Evolutionary conservation across 768 basidiomycete species (phyloP), one percentile per base, ranked within the genome.

Genomic region (Heimioporus sp.): DNA sequence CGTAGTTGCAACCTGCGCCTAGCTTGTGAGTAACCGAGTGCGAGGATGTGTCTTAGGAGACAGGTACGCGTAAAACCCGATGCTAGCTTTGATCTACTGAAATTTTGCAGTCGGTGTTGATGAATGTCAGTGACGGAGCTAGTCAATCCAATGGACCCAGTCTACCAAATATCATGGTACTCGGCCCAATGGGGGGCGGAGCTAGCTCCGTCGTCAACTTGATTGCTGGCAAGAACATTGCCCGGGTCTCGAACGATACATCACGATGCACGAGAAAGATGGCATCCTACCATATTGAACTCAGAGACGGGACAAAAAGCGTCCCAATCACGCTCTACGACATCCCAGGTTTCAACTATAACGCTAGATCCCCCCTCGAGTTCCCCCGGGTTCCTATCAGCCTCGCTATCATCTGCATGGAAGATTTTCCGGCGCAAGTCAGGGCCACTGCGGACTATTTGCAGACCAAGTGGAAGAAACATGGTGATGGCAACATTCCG

Each of bases 181-280:
- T 68, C 12, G 66, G 65, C 31, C 62, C 59, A 20, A 52, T 40
- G 17, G 65, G 67, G 12, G 60, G 60, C 19, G 66, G 66, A 11
- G 58, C 53, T 48, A 67, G 67, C 41, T 64, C 65, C 36, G 52
- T 67, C 43, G 60, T 67, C 65, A 69, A 69, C 55, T 36, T 67
- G 50, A 69, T 67, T 43, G 57, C 60, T 30, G 59, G 62, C 46
- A 47, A 52, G 24, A 46, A 52, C 2, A 48, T 64, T 3, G 58
- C 67, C 48, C 34, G 2, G 6, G 62, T 61, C 10, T 66, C 64
- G 1, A 56, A 56, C 12, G 56, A 56, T 42, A 45, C 55, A 0
- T 12, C 50, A 11, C 61, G 54, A 3, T 63, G 62, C 54, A 65
- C 62, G 20, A 53, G 39, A 37, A 56, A 47, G 46, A 50, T 52